phyloP scores from a whole-genome alignment of 768 basidiomycete genomes.

The Tubosaeta sp. region DNA sequence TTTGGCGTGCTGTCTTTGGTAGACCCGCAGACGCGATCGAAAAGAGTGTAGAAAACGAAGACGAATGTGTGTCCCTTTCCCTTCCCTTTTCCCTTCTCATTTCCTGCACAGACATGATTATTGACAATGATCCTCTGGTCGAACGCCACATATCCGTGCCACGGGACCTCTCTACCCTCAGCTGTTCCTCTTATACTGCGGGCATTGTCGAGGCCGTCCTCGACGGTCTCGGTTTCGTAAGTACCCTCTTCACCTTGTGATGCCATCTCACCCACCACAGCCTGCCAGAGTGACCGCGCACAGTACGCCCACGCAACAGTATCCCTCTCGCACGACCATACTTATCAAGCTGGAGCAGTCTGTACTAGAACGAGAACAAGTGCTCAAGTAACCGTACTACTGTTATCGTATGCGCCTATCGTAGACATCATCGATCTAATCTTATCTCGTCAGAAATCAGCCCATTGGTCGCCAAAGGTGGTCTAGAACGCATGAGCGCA shows the following conservation, averaged over 20 bases:
- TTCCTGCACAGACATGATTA: slow-evolving; percentile 79
- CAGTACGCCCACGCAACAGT: slow-evolving; percentile 77
- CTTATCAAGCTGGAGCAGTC: slow-evolving; percentile 93
- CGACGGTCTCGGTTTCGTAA: slow-evolving; percentile 89
- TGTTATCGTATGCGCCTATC: not conserved
- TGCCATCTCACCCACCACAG: slow-evolving; percentile 38
- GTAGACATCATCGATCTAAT: slow-evolving; percentile 12
- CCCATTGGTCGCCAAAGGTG: too few species aligned
- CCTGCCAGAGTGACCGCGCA: slow-evolving; percentile 97
- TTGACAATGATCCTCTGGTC: slow-evolving; percentile 91
- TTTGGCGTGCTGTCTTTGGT: slow-evolving; percentile 93
- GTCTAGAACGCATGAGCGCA: too few species aligned
- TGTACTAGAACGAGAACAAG: slow-evolving; percentile 90
- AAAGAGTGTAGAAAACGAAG: slow-evolving; percentile 92
- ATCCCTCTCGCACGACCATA: slow-evolving; percentile 87
- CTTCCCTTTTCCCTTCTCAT: slow-evolving; percentile 2
- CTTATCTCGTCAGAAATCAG: slow-evolving; percentile 6
- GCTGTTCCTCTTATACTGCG: slow-evolving; percentile 96
- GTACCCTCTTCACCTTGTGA: slow-evolving; percentile 30
- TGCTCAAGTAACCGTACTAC: slow-evolving; percentile 56
- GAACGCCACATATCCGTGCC: slow-evolving; percentile 93
- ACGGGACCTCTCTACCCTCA: slow-evolving; percentile 87
- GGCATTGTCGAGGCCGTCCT: slow-evolving; percentile 96
- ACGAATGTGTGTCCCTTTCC: slow-evolving; percentile 67
- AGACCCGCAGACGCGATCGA: slow-evolving; percentile 93